Evolutionary conservation across 306 rosid genomes (phyloP), one percentile per base, ranked within the genome.

Genomic region (Fagus sylvatica): DNA sequence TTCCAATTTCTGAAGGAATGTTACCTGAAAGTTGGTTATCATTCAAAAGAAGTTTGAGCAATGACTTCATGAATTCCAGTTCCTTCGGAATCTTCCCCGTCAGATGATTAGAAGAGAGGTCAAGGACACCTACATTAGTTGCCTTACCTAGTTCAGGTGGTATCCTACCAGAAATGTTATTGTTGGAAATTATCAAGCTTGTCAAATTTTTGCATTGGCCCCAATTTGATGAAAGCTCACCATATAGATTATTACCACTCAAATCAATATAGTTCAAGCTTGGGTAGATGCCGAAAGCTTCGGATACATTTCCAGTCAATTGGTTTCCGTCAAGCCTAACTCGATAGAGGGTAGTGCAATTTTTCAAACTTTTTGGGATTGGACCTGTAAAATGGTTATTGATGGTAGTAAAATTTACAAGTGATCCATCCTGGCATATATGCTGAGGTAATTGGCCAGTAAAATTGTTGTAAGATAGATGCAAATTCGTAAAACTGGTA

Each of bases 251-350:
- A 5, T 60, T 75, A 60, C 71, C n/a, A 4, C 87, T 86, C n/a
- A 86, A 57, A 64, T 55, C 11, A 0, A 77, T 76, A 65, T 9
- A 72, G 8, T 0, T 0, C 69, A 88, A 33, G n/a, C 81, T 5
- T 19, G 85, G 89, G 69, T 85, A 79, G 6, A 74, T 49, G 13
- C 84, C 88, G 30, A 88, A 78, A 67, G 67, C 86, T n/a, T 77
- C n/a, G 9, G 81, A 46, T 53, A 85, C 79, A 49, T 85, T 76
- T 74, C 87, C 89, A 13, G 3, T 17, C 9, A 86, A 8, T 15
- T 10, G 77, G 54, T 88, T 88, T 22, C 19, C 28, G 2, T 56
- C 80, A 46, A 85, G 76, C 53, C 79, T 77, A 36, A 88, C 71
- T 73, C 91, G 16, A 1, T 16, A 1, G 9, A 75, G 62, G 61